Conservation (phyloP, 176 grass and related monocot species). For the Oropetium thomaeum region DNA sequence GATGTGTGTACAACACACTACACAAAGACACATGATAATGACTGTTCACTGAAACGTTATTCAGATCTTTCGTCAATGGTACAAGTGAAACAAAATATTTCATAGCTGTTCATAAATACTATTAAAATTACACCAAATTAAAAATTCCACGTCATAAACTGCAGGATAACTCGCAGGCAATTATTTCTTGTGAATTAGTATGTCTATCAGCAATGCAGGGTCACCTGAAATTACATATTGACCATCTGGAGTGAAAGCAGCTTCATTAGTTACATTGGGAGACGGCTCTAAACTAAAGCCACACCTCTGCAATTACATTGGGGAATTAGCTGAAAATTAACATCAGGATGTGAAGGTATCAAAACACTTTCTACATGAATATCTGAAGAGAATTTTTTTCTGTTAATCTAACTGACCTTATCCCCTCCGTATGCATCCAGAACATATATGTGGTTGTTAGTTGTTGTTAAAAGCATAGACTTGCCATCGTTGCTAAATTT, state of each 20-base stretch:
- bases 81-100: slow-evolving; percentile 1
- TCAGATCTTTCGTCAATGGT: not conserved
- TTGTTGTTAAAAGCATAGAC: slow-evolving; percentile 96
- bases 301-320: slow-evolving; percentile 63
- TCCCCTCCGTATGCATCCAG: slow-evolving; percentile 97
- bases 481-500: slow-evolving; percentile 99
- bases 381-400: slow-evolving; percentile 1
- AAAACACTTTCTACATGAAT: not conserved
- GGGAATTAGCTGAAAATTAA: slow-evolving; percentile 5
- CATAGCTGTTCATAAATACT: too few species aligned
- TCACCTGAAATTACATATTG: slow-evolving; percentile 93
- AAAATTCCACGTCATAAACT: not conserved
- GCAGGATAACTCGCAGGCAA: not conserved
- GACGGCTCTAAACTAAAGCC: slow-evolving; percentile 96
- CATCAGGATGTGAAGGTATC: slow-evolving; percentile 1
- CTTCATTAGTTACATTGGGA: slow-evolving; percentile 77
- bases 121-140: too few species aligned
- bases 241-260: slow-evolving; percentile 96
- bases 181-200: slow-evolving; percentile 5
- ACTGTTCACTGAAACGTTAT: not conserved
- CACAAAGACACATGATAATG: not conserved
- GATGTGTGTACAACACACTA: not conserved
- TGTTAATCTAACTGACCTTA: slow-evolving; percentile 48
- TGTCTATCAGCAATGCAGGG: slow-evolving; percentile 1
- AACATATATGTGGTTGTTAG: slow-evolving; percentile 97